These are phyloP conservation scores for Spiraea crenata DNA, from an alignment of 331 rosid species.

Conservation along the genomic window DNA sequence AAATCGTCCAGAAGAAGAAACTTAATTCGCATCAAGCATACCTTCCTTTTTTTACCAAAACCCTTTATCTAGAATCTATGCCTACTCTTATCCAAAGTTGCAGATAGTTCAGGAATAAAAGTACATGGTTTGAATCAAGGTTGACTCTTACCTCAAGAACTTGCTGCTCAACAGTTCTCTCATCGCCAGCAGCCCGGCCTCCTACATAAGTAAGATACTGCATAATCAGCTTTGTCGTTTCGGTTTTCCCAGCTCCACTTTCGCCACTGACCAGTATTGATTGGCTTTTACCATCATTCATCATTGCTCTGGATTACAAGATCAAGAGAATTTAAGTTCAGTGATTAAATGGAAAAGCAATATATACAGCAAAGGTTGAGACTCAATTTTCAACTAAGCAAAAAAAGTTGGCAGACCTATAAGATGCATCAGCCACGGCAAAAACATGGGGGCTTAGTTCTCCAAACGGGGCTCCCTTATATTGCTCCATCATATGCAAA, in stretches of 20 bases:
- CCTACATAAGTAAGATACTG: slow-evolving; percentile 97
- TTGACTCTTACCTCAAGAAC: slow-evolving; percentile 85
- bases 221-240: slow-evolving; percentile 96
- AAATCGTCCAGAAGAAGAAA: background rate
- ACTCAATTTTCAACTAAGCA: slow-evolving; percentile 17
- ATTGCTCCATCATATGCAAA: slow-evolving; percentile 92
- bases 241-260: slow-evolving; percentile 99
- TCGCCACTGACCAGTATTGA: slow-evolving; percentile 98
- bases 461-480: slow-evolving; percentile 92
- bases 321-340: slow-evolving; percentile 38
- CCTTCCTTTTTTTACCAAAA: background rate
- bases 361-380: slow-evolving; percentile 17
- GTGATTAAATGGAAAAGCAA: slow-evolving; percentile 16
- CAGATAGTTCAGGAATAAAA: background rate
- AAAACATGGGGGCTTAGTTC: slow-evolving; percentile 98
- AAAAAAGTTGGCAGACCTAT: slow-evolving; percentile 55
- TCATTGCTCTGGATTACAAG: slow-evolving; percentile 83
- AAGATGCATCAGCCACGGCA: slow-evolving; percentile 94
- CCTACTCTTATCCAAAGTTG: background rate
- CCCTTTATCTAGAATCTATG: background rate
- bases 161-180: slow-evolving; percentile 94
- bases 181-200: slow-evolving; percentile 80
- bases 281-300: slow-evolving; percentile 78
- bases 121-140: slow-evolving; percentile 18
- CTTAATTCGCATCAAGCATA: background rate